phyloP scores from a whole-genome alignment of 805 yeast genomes.

The Candida railenensis region DNA sequence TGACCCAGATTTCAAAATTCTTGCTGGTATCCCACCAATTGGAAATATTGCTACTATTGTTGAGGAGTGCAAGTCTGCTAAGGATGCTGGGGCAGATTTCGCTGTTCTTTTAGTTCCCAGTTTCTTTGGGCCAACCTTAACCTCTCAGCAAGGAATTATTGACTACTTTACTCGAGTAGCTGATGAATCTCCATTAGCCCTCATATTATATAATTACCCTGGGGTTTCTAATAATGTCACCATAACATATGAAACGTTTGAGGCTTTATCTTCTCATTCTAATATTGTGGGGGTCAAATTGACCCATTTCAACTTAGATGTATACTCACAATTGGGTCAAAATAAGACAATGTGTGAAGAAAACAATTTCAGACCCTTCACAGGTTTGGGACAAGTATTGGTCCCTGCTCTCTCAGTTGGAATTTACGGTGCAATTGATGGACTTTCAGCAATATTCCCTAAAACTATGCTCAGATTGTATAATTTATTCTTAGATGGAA shows the following conservation, averaged over 20 bases:
- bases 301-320: slow-evolving; percentile 15
- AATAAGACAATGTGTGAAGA: slow-evolving; percentile 4
- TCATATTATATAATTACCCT: slow-evolving; percentile 32
- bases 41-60: slow-evolving; percentile 19
- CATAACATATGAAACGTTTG: slow-evolving; percentile 16
- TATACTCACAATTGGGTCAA: slow-evolving; percentile 10
- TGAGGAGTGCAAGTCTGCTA: slow-evolving; percentile 15
- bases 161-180: slow-evolving; percentile 27
- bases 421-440: slow-evolving; percentile 14
- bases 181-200: slow-evolving; percentile 24
- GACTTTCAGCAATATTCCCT: slow-evolving; percentile 12
- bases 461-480: slow-evolving; percentile 10
- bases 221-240: slow-evolving; percentile 27
- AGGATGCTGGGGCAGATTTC: slow-evolving; percentile 28
- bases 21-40: slow-evolving; percentile 25
- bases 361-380: slow-evolving; percentile 14
- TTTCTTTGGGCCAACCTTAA: slow-evolving; percentile 24
- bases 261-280: slow-evolving; percentile 21
- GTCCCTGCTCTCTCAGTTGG: slow-evolving; percentile 12
- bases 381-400: slow-evolving; percentile 18
- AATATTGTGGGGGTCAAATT: slow-evolving; percentile 30
- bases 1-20: slow-evolving; percentile 18
- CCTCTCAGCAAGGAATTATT: slow-evolving; percentile 23
- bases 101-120: slow-evolving; percentile 26
- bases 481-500: slow-evolving; percentile 9